Conservation (phyloP, 2,329 filamentous ascomycete genomes). For the Hymenotorrendiella dingleyae region DNA sequence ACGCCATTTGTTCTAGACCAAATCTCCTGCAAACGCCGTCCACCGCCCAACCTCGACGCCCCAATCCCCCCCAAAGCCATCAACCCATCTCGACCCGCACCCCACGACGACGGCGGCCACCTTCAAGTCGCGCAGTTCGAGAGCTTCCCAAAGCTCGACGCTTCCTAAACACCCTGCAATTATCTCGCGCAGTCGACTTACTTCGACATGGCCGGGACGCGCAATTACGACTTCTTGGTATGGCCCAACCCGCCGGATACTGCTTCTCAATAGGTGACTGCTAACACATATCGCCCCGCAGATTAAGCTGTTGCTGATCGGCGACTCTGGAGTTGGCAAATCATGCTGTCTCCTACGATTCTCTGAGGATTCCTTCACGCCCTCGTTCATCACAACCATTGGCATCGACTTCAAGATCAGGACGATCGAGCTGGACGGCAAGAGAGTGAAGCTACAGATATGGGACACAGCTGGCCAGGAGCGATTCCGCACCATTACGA, state of each 20-base stretch:
- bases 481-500: constrained; percentile 97
- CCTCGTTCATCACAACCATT: constrained; percentile 99
- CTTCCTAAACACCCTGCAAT: not conserved
- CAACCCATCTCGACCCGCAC: constrained; percentile 6
- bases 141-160: not conserved
- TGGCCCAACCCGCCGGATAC: constrained; percentile 31
- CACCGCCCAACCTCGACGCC: not conserved
- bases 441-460: constrained; percentile 98
- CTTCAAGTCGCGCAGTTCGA: constrained; percentile 5
- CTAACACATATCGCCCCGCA: constrained; percentile 19
- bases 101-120: constrained; percentile 6
- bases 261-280: not conserved
- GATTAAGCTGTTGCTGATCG: constrained; percentile 98
- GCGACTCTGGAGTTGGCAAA: constrained; percentile 99
- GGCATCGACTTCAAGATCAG: constrained; percentile 99
- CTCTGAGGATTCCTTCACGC: constrained; percentile 98
- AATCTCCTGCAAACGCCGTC: too few relatives aligned
- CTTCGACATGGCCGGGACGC: constrained; percentile 78
- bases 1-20: too few relatives aligned
- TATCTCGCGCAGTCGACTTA: constrained; percentile 15
- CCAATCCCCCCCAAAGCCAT: not conserved
- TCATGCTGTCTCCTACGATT: constrained; percentile 97
- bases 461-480: constrained; percentile 99
- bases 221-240: constrained; percentile 99
- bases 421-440: constrained; percentile 97